phyloP scores from a whole-genome alignment of 768 basidiomycete genomes.

The Kwoniella dejecticola region DNA sequence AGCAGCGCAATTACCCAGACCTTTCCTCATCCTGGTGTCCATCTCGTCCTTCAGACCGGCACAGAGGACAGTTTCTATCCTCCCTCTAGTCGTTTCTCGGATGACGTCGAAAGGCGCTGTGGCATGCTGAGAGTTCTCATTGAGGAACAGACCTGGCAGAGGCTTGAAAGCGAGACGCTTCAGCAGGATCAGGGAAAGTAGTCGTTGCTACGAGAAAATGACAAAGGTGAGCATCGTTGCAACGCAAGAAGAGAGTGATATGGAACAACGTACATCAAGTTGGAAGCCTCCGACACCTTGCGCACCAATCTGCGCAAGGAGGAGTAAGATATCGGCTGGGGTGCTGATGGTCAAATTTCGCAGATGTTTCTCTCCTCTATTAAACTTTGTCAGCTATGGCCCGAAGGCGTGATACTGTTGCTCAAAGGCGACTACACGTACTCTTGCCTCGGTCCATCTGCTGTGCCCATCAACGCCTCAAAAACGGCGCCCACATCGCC shows the following conservation, averaged over 20 bases:
- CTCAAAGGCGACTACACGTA: slow-evolving; percentile 13
- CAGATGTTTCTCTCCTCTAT: slow-evolving; percentile 43
- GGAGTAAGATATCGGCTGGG: slow-evolving; percentile 37
- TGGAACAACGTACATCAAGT: slow-evolving; percentile 33
- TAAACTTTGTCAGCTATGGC: neutral
- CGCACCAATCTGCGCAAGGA: slow-evolving; percentile 48
- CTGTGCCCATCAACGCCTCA: slow-evolving; percentile 40
- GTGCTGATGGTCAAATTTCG: slow-evolving; percentile 25
- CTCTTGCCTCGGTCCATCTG: slow-evolving; percentile 32
- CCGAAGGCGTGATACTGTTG: no score
- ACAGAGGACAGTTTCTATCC: slow-evolving; percentile 48
- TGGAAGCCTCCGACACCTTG: slow-evolving; percentile 48
- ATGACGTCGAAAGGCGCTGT: slow-evolving; percentile 46
- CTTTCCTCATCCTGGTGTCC: slow-evolving; percentile 46
- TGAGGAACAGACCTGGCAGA: slow-evolving; percentile 41
- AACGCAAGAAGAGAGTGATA: neutral
- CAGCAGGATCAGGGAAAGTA: slow-evolving; percentile 41
- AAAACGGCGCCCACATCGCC: slow-evolving; percentile 37
- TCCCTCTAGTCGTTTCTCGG: slow-evolving; percentile 29
- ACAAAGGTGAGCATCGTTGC: neutral
- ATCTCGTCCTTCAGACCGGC: slow-evolving; percentile 47
- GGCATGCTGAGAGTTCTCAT: slow-evolving; percentile 26
- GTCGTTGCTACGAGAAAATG: slow-evolving; percentile 31
- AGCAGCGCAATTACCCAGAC: slow-evolving; percentile 39
- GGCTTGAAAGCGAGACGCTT: slow-evolving; percentile 37